Evolutionary conservation across 1,284 basidiomycete species (phyloP).

Genomic region (Ganoderma sinense): DNA sequence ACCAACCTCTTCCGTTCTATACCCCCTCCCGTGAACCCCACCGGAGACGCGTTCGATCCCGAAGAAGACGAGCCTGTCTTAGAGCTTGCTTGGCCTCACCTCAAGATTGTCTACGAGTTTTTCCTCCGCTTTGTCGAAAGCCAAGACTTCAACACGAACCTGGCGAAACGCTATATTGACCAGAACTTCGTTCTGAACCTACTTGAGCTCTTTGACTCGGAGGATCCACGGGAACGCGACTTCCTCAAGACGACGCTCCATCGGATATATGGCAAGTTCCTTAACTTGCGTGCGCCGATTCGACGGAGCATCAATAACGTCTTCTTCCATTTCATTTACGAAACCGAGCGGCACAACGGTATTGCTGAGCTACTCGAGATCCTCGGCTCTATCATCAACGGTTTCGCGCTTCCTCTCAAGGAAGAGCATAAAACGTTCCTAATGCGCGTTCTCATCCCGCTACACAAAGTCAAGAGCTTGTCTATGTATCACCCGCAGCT

Average conservation of each 20-base stretch:
- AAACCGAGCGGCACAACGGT: slow-evolving; percentile 98
- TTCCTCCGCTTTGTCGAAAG: slow-evolving; percentile 99
- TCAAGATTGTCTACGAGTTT: slow-evolving; percentile 99
- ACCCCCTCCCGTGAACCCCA: slow-evolving; percentile 98
- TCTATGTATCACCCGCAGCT: slow-evolving; percentile 98
- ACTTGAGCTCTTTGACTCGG: slow-evolving; percentile 98
- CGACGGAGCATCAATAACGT: slow-evolving; percentile 99
- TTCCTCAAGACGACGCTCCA: slow-evolving; percentile 99
- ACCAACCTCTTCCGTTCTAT: slow-evolving; percentile 99
- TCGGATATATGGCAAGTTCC: slow-evolving; percentile 99
- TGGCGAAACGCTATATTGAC: slow-evolving; percentile 98
- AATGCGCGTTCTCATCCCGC: slow-evolving; percentile 93
- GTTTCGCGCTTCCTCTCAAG: slow-evolving; percentile 97
- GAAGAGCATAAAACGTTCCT: slow-evolving; percentile 99
- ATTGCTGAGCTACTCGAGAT: slow-evolving; percentile 99
- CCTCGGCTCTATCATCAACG: slow-evolving; percentile 99
- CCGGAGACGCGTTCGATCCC: slow-evolving; percentile 98
- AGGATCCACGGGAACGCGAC: slow-evolving; percentile 98
- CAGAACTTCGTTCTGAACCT: slow-evolving; percentile 96
- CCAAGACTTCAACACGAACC: slow-evolving; percentile 97
- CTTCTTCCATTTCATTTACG: slow-evolving; percentile 99
- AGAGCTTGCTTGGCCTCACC: slow-evolving; percentile 99
- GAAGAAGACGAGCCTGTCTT: slow-evolving; percentile 99
- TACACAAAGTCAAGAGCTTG: slow-evolving; percentile 98
- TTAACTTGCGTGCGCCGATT: slow-evolving; percentile 98